Evolutionary conservation across 192 early-diverging fungal species (phyloP), one percentile per base, ranked within the genome.

Genomic region (Backusella sp.): DNA sequence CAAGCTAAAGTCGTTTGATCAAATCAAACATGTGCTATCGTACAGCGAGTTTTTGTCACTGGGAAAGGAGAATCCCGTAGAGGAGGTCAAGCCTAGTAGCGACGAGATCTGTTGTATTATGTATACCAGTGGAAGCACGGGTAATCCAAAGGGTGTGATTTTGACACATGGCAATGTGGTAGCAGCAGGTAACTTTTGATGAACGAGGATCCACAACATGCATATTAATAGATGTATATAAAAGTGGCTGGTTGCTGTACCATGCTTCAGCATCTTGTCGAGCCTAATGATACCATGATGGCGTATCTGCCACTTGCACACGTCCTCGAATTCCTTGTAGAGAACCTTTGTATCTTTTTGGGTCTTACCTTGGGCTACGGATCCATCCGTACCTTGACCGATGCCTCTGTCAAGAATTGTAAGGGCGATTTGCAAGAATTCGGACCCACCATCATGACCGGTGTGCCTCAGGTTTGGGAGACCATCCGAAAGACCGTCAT

Each of bases 121-220:
- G 95, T 98, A 92, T 78, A 95, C 92, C 21, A 92, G 90, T 77
- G 93, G 97, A 36, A 91, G 90, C 15, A 98, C 96, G 6, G 96
- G 97, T n/a, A 89, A 89, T 80, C 96, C 97, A 72, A 96, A 97
- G 81, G 97, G 97, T 78, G 96, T 96, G 41, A 75, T 95, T 74
- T 83, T 99, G 9, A 89, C 90, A 59, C 96, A 99, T 80, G 78
- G 84, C 65, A 95, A 95, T 78, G 79, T 98, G 67, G 86, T 97
- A 68, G 90, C 96, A 68, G 91, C 92, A 69, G 85, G 87, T 88
- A 85, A 79, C 2, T 32, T 32, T 32, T 32, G 12, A 82, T 84
- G 23, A 1, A 39, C 11, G 37, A 12, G 1, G 11, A 12, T 39
- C 9, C 9, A 11, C 9, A 11, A 11, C 37, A 39, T 39, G 11